Evolutionary conservation across 148 eudicot genomes (phyloP), one percentile per base, ranked within the genome.

Genomic region (Rheum nobile): DNA sequence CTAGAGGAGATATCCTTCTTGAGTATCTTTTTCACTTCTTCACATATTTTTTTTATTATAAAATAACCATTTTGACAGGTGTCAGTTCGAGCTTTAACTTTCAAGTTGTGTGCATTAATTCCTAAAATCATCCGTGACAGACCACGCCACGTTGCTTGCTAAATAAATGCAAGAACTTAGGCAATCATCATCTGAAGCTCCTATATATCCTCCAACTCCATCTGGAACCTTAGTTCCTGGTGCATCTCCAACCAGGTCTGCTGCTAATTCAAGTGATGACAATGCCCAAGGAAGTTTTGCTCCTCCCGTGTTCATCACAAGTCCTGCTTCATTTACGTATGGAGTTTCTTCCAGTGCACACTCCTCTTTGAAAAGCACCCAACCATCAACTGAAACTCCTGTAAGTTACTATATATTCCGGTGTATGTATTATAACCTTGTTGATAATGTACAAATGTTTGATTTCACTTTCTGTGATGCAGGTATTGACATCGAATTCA

Each of bases 311-410:
- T 76, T 70, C 77, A 78, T 75, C 13, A 32, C 35, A n/a, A 12
- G 68, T 17, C 37, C 77, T 19, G 61, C 82, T 22, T 74, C 80
- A 42, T 79, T 82, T 72, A 80, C 84, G 2, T 83, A 73, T 75
- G 79, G 79, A 35, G 76, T 72, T 52, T 67, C 42, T 75, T 76
- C 76, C 69, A 78, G 76, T 67, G 75, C 69, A 52, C 54, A 67
- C 71, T 38, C 50, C 41, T 65, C 75, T 61, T 70, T 79, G 6
- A 80, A 74, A 71, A 73, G 77, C 80, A 63, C 77, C 43, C 82
- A 73, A 72, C 76, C 70, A 22, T 75, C 80, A 52, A 77, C 76
- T 34, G 41, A 77, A 50, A 69, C 47, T 65, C 79, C 77, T 71
- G 84, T 84, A 54, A 77, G 82, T 81, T 28, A 34, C 68, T 13